Conservation (phyloP, 2,329 filamentous ascomycete species). For the Sclerotinia subarctica region DNA sequence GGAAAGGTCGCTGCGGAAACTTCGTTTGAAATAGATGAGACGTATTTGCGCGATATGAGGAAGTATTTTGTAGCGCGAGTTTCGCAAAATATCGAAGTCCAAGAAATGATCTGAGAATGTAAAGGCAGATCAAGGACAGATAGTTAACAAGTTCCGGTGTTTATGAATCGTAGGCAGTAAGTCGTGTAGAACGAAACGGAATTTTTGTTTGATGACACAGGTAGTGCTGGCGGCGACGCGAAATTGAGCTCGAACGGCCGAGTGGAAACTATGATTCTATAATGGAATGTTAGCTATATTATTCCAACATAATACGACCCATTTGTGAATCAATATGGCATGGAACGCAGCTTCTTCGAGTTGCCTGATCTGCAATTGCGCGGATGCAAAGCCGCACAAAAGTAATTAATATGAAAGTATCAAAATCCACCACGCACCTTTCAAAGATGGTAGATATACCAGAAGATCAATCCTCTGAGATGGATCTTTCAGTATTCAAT, state of each 20-base stretch:
- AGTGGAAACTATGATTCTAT: constrained; percentile 14
- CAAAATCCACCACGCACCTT: constrained; percentile 16
- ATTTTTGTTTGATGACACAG: constrained; percentile 34
- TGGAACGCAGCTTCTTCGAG: not conserved
- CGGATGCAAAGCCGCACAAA: constrained; percentile 15
- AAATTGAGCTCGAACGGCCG: constrained; percentile 26
- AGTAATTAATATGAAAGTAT: not conserved
- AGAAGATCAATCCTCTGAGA: not conserved
- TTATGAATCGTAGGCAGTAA: constrained; percentile 25
- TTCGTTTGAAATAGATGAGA: not conserved
- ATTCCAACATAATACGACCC: constrained; percentile 18
- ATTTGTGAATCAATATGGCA: constrained; percentile 8
- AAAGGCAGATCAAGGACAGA: constrained; percentile 23
- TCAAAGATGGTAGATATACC: constrained; percentile 2
- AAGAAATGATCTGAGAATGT: constrained; percentile 19
- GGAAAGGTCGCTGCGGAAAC: not conserved
- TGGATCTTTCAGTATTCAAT: not conserved
- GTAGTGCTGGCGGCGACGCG: constrained; percentile 29
- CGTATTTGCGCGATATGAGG: not conserved
- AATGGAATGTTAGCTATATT: constrained; percentile 18
- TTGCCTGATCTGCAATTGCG: constrained; percentile 14
- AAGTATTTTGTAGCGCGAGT: constrained; percentile 1
- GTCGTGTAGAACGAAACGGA: constrained; percentile 30
- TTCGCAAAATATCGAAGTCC: constrained; percentile 13
- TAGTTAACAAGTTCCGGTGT: constrained; percentile 14